phyloP scores from a whole-genome alignment of 2,329 filamentous ascomycete genomes.

The Ascochyta lentis region DNA sequence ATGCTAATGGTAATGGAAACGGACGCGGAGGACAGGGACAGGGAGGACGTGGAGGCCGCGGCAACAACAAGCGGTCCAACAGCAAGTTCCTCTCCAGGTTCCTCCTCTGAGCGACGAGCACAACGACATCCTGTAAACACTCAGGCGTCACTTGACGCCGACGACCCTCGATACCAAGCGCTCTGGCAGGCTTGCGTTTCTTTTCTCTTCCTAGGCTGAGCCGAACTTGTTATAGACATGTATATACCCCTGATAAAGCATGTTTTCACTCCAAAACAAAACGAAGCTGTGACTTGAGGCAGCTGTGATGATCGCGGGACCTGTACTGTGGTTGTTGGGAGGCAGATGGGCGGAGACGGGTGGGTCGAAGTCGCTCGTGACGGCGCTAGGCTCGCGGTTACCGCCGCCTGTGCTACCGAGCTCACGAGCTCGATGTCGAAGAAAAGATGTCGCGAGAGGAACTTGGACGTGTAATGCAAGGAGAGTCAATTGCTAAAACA shows the following conservation, averaged over 20 bases:
- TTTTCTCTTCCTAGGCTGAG: slow-evolving; percentile 6
- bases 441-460: too few relatives aligned
- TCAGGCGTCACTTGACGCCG: not conserved
- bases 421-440: too few relatives aligned
- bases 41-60: not conserved
- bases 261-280: not conserved
- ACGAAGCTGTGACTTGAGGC: too few relatives aligned
- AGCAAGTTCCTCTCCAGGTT: slow-evolving; percentile 11
- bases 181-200: slow-evolving; percentile 12
- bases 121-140: not conserved
- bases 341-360: too few relatives aligned
- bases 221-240: slow-evolving; percentile 2
- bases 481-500: not conserved
- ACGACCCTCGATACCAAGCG: not conserved
- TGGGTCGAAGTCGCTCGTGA: too few relatives aligned
- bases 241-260: slow-evolving; percentile 7
- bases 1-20: slow-evolving; percentile 14
- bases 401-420: too few relatives aligned
- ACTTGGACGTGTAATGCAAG: too few relatives aligned
- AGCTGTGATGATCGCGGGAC: too few relatives aligned
- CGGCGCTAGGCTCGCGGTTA: too few relatives aligned
- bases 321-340: too few relatives aligned
- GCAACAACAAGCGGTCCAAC: slow-evolving; percentile 13
- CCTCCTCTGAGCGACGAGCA: not conserved
- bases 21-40: not conserved